Conservation (phyloP, 129 eudicot genomes). For the Artemisia argyi region DNA sequence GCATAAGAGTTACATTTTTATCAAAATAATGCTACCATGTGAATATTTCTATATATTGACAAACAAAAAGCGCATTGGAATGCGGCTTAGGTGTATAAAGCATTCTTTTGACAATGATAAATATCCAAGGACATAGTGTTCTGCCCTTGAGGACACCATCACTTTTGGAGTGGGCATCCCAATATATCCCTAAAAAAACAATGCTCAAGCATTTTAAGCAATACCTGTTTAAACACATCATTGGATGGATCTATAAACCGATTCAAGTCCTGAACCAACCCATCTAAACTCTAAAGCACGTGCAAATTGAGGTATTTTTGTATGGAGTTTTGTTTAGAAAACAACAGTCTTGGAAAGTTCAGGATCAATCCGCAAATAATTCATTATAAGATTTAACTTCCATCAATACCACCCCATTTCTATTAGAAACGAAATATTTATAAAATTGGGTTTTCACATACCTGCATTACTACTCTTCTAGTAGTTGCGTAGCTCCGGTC, state of each 20-base stretch:
- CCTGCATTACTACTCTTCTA: constrained; percentile 88
- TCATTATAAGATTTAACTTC: constrained; percentile 5
- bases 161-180: background rate
- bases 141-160: background rate
- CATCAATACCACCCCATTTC: background rate
- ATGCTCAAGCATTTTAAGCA: constrained; percentile 6
- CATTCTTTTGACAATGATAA: too few species aligned
- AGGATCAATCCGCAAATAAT: constrained; percentile 74
- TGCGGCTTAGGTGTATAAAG: too few species aligned
- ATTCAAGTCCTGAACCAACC: constrained; percentile 86
- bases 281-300: constrained; percentile 97
- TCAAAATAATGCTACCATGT: too few species aligned
- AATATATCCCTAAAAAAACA: background rate
- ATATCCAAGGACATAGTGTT: too few species aligned
- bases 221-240: constrained; percentile 94
- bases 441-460: constrained; percentile 12
- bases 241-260: constrained; percentile 74
- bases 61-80: too few species aligned
- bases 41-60: too few species aligned
- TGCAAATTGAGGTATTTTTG: constrained; percentile 93
- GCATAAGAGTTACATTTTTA: too few species aligned
- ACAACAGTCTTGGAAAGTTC: constrained; percentile 95
- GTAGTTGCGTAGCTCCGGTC: constrained; percentile 99
- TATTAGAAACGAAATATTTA: background rate
- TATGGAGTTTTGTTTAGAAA: constrained; percentile 89